Percentiles rank a stretch among this genome's conserved stretches.
These are phyloP conservation scores for Clonostachys sp. DNA, from an alignment of 2,329 filamentous ascomycete species.

Conservation along the genomic window DNA sequence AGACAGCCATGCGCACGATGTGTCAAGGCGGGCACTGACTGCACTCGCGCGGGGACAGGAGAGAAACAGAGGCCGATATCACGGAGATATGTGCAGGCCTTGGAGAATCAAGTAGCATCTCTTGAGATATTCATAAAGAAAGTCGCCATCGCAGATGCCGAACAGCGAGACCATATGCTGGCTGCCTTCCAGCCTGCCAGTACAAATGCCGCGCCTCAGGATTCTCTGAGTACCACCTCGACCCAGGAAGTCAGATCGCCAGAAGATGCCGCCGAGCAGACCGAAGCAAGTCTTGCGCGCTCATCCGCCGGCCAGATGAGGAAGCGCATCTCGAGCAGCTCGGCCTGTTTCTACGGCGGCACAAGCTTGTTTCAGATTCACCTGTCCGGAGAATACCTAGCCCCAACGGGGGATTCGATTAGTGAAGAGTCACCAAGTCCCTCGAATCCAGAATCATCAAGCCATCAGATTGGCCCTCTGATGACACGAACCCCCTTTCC, in stretches of 20 bases:
- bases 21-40: slow-evolving; percentile 30
- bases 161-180: slow-evolving; percentile 34
- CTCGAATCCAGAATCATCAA: not conserved
- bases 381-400: slow-evolving; percentile 11
- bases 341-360: slow-evolving; percentile 41
- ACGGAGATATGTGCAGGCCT: slow-evolving; percentile 38
- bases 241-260: not conserved
- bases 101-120: slow-evolving; percentile 39
- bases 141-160: slow-evolving; percentile 30
- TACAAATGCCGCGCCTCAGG: not conserved
- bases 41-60: slow-evolving; percentile 30
- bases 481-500: slow-evolving; percentile 12
- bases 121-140: slow-evolving; percentile 38
- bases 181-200: not conserved
- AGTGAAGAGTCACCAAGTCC: not conserved
- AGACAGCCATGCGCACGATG: slow-evolving; percentile 45
- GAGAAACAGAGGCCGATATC: slow-evolving; percentile 26
- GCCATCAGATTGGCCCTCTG: not conserved
- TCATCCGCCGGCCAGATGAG: slow-evolving; percentile 26
- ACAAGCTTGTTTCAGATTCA: slow-evolving; percentile 40
- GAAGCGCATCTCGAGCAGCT: slow-evolving; percentile 30
- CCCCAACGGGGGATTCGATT: not conserved
- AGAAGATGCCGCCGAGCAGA: not conserved
- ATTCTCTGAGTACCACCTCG: slow-evolving; percentile 6
- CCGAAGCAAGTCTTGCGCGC: slow-evolving; percentile 18